Evolutionary conservation across 371 early-diverging fungal species (phyloP).

Genomic region (Rhizomucor miehei): DNA sequence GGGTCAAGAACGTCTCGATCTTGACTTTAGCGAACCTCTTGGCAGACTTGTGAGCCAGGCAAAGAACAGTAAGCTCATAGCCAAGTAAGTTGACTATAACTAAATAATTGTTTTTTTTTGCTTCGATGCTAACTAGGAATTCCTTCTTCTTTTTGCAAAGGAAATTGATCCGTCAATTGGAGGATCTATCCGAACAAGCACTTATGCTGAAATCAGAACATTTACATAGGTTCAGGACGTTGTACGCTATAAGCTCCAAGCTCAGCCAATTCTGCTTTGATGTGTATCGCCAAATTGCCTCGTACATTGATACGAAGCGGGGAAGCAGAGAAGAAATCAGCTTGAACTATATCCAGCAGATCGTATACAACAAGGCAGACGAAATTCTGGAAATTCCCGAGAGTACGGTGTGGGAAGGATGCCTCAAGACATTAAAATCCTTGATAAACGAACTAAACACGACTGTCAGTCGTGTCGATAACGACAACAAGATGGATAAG

Average conservation of each 20-base stretch:
- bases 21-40: conserved; percentile 57
- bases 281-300: conserved; percentile 30
- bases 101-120: neutral
- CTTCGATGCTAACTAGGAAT: too few species aligned
- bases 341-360: conserved; percentile 44
- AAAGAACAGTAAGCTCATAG: conserved; percentile 60
- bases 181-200: conserved; percentile 59
- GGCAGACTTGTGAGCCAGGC: conserved; percentile 52
- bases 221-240: conserved; percentile 49
- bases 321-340: conserved; percentile 49
- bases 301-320: conserved; percentile 35
- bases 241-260: conserved; percentile 49
- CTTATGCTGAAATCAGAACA: conserved; percentile 50
- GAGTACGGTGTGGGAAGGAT: conserved; percentile 64
- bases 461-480: conserved; percentile 39
- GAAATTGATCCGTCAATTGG: conserved; percentile 66
- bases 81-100: conserved; percentile 59
- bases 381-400: conserved; percentile 54
- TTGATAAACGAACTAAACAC: conserved; percentile 45
- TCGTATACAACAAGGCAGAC: conserved; percentile 49
- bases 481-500: conserved; percentile 48
- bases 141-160: too few species aligned
- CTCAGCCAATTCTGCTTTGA: conserved; percentile 47
- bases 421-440: conserved; percentile 48
- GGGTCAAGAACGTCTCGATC: conserved; percentile 52